Conservation (phyloP, 2,329 filamentous ascomycete genomes). For the Cryphonectria nitschkei region DNA sequence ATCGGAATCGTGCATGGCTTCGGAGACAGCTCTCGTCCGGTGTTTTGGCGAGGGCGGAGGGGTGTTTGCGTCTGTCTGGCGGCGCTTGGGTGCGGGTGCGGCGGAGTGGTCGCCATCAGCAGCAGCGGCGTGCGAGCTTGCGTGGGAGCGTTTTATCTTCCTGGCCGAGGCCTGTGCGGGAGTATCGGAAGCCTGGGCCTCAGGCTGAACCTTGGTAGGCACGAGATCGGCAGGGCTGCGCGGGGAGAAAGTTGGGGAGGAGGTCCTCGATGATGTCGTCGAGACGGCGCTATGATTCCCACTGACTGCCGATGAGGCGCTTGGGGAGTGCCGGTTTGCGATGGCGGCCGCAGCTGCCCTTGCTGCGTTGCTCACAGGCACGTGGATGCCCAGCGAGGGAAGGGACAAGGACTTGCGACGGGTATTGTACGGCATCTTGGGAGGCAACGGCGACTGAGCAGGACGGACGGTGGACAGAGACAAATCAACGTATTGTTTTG, state of each 20-base stretch:
- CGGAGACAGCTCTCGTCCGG: conserved; percentile 39
- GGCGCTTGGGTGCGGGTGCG: conserved; percentile 39
- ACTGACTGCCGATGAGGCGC: conserved; percentile 33
- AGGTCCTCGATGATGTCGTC: conserved; percentile 33
- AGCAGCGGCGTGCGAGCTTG: conserved; percentile 41
- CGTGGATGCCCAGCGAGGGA: conserved; percentile 88
- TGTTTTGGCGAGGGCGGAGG: conserved; percentile 74
- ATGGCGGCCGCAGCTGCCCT: conserved; percentile 56
- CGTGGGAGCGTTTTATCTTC: conserved; percentile 80
- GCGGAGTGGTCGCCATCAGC: conserved; percentile 36
- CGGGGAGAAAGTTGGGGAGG: conserved; percentile 36
- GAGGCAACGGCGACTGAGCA: background rate
- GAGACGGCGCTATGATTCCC: conserved; percentile 34
- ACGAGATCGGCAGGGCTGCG: conserved; percentile 21
- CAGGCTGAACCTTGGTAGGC: conserved; percentile 27
- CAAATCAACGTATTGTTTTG: background rate
- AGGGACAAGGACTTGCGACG: conserved; percentile 94
- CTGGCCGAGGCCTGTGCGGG: conserved; percentile 55
- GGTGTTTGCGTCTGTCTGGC: conserved; percentile 65
- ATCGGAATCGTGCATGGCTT: conserved; percentile 47
- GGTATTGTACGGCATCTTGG: conserved; percentile 88
- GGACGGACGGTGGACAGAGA: background rate
- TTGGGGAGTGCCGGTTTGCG: conserved; percentile 46
- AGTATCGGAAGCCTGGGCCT: background rate
- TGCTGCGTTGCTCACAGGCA: conserved; percentile 69